phyloP scores from a whole-genome alignment of 257 asterid genomes.

The Solanum appendiculatum region DNA sequence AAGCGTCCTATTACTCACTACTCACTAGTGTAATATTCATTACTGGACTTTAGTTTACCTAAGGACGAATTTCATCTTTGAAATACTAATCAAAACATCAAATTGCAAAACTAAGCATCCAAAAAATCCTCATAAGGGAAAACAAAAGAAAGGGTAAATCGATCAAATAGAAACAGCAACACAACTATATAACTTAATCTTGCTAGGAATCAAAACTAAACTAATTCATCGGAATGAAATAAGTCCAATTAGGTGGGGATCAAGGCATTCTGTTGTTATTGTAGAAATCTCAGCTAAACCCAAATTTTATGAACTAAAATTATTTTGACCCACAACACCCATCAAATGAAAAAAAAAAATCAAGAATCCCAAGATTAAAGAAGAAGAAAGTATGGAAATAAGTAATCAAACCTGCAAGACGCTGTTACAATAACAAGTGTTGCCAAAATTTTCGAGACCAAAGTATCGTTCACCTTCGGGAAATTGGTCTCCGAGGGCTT shows the following conservation, averaged over 20 bases:
- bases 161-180: not conserved
- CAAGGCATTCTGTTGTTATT: not conserved
- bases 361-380: not conserved
- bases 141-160: not conserved
- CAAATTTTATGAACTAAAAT: not conserved
- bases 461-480: constrained; percentile 75
- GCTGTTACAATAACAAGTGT: constrained; percentile 68
- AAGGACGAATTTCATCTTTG: not conserved
- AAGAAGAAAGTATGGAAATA: not conserved
- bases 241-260: not conserved
- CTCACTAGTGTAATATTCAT: not conserved
- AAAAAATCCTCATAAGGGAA: not conserved
- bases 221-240: not conserved
- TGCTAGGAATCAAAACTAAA: not conserved
- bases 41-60: not conserved
- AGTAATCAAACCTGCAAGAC: constrained; percentile 38
- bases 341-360: not conserved
- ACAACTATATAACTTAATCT: not conserved
- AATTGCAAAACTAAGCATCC: not conserved
- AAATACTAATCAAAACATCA: not conserved
- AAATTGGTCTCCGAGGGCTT: constrained; percentile 65
- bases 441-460: constrained; percentile 69
- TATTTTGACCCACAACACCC: not conserved
- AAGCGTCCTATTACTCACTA: not conserved
- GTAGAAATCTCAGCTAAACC: not conserved